A percentile compares a stretch with the other conserved stretches of the same genome.
phyloP scores from a whole-genome alignment of 148 eudicot species.

The Vaccinium vitisidaea region DNA sequence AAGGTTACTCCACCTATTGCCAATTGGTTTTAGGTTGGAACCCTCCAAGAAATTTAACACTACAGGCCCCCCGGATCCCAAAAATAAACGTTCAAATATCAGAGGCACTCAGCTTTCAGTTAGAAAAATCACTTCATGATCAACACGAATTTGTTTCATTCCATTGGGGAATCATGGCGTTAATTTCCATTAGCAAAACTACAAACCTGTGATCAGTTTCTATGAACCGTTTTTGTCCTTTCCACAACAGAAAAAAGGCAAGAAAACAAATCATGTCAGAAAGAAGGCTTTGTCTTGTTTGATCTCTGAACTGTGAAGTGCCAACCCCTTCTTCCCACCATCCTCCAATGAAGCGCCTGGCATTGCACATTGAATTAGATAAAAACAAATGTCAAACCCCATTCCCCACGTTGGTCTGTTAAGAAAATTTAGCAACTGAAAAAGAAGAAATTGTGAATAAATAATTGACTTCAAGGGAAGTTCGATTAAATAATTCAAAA shows the following conservation, averaged over 20 bases:
- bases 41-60: too few relatives aligned
- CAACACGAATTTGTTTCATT: background rate
- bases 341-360: slow-evolving; percentile 15
- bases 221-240: background rate
- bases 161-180: background rate
- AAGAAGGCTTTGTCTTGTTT: background rate
- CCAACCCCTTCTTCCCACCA: slow-evolving; percentile 20
- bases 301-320: slow-evolving; percentile 18
- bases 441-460: background rate
- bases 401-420: background rate
- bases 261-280: background rate
- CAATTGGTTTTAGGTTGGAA: too few relatives aligned
- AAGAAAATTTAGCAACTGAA: background rate
- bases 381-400: background rate
- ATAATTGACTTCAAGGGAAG: background rate
- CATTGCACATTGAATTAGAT: background rate
- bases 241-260: background rate
- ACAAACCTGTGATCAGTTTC: background rate
- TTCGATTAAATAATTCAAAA: background rate
- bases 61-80: too few relatives aligned
- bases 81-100: background rate
- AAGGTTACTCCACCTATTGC: too few relatives aligned
- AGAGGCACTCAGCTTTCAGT: background rate
- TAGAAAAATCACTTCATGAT: background rate
- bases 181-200: background rate